Evolutionary conservation across 176 grass and related monocot genomes (phyloP).

Genomic region (Eleusine coracana): DNA sequence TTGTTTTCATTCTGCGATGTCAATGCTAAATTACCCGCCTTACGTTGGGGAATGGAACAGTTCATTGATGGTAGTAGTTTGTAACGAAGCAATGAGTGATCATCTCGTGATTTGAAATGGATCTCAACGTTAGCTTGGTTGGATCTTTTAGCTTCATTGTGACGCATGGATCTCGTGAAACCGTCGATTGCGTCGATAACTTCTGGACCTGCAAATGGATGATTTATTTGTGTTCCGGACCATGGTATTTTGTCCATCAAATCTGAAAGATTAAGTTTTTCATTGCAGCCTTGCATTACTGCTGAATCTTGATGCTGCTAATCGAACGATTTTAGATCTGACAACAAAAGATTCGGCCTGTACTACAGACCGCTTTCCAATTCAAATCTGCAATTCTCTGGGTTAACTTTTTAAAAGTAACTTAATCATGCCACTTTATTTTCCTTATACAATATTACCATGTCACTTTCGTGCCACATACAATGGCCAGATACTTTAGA

Average conservation of each 20-base stretch:
- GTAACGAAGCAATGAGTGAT: background rate
- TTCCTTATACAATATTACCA: conserved; percentile 34
- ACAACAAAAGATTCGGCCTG: background rate
- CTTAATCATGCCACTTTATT: conserved; percentile 12
- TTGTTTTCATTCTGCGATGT: background rate
- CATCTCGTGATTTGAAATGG: conserved; percentile 16
- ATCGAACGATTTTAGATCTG: conserved; percentile 17
- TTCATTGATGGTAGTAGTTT: background rate
- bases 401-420: background rate
- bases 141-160: background rate
- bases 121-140: background rate
- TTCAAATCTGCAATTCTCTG: conserved; percentile 1
- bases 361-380: background rate
- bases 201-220: background rate
- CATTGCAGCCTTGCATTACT: background rate
- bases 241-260: background rate
- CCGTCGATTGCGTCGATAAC: background rate
- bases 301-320: conserved; percentile 26
- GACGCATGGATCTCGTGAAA: conserved; percentile 37
- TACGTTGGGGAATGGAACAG: conserved; percentile 29
- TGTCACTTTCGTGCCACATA: conserved; percentile 46
- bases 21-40: background rate
- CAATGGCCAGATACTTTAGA: conserved; percentile 23
- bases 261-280: conserved; percentile 24
- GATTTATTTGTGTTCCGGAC: background rate